Evolutionary conservation across 208 protist species (phyloP).

Genomic region (Porcisia deanei): DNA sequence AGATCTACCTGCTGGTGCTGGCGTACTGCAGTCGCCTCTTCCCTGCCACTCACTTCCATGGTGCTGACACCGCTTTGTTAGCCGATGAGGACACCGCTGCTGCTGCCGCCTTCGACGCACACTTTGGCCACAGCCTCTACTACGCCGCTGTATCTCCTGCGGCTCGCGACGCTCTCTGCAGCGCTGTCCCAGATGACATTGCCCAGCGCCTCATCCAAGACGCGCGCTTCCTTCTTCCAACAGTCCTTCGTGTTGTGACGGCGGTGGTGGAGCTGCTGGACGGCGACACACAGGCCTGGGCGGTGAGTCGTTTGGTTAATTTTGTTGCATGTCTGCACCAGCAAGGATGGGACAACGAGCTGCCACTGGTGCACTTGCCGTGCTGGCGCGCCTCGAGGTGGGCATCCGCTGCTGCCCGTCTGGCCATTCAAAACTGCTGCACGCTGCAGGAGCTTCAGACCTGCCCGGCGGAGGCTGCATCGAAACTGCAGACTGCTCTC

Average conservation of each 20-base stretch:
- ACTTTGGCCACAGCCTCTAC: conserved; percentile 28
- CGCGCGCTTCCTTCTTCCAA: conserved; percentile 44
- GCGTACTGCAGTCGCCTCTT: conserved; percentile 77
- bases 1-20: conserved; percentile 75
- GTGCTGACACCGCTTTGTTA: not conserved
- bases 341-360: conserved; percentile 60
- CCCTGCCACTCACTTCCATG: conserved; percentile 13
- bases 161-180: conserved; percentile 41
- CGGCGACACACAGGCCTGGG: conserved; percentile 28
- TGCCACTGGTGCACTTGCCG: conserved; percentile 53
- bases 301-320: conserved; percentile 57
- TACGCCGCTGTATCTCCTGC: conserved; percentile 25
- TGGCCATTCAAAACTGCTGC: conserved; percentile 10
- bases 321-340: conserved; percentile 61
- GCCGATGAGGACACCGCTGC: not conserved
- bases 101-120: conserved; percentile 12
- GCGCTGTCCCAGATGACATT: conserved; percentile 37
- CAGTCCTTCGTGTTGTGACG: conserved; percentile 46
- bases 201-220: conserved; percentile 56
- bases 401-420: not conserved
- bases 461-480: not conserved
- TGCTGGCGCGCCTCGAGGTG: conserved; percentile 21
- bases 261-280: conserved; percentile 70
- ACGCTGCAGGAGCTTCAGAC: conserved; percentile 27
- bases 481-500: conserved; percentile 18